Evolutionary conservation across 176 grass and related monocot genomes (phyloP).

Genomic region (Oropetium thomaeum): DNA sequence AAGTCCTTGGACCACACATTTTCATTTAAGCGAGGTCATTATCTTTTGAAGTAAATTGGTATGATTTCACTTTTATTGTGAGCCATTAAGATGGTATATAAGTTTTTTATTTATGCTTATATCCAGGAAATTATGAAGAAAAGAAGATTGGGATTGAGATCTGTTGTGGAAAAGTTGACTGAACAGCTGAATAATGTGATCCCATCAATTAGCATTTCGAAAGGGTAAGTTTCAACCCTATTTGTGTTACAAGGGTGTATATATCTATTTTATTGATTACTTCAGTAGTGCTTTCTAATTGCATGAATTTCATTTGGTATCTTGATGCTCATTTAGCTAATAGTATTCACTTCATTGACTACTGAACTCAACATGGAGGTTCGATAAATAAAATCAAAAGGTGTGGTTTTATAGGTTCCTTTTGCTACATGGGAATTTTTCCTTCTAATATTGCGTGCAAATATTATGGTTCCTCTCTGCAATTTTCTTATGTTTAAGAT

Average conservation of each 20-base stretch:
- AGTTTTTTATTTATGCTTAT: slow-evolving; percentile 16
- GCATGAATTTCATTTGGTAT: not conserved
- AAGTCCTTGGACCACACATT: slow-evolving; percentile 76
- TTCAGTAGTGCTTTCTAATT: not conserved
- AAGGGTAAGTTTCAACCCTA: slow-evolving; percentile 44
- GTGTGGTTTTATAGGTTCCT: not conserved
- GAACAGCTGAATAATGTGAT: slow-evolving; percentile 39
- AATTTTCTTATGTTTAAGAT: not conserved
- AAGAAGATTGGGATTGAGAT: slow-evolving; percentile 54
- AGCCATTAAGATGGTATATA: not conserved
- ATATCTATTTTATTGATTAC: not conserved
- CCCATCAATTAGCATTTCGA: slow-evolving; percentile 47
- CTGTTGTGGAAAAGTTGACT: slow-evolving; percentile 48
- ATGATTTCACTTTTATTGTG: not conserved
- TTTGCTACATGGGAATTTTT: not conserved
- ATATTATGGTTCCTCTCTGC: not conserved
- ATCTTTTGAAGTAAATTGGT: slow-evolving; percentile 15
- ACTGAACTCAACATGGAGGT: too few relatives aligned
- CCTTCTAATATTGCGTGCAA: too few relatives aligned
- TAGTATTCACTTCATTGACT: not conserved
- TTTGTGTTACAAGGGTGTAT: slow-evolving; percentile 8
- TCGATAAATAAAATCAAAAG: not conserved
- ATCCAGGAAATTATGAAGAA: slow-evolving; percentile 66
- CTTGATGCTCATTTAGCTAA: not conserved
- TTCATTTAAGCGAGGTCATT: slow-evolving; percentile 78